phyloP scores from a whole-genome alignment of 495 filamentous ascomycete genomes.

The Lasiosphaeriaceae sp. region DNA sequence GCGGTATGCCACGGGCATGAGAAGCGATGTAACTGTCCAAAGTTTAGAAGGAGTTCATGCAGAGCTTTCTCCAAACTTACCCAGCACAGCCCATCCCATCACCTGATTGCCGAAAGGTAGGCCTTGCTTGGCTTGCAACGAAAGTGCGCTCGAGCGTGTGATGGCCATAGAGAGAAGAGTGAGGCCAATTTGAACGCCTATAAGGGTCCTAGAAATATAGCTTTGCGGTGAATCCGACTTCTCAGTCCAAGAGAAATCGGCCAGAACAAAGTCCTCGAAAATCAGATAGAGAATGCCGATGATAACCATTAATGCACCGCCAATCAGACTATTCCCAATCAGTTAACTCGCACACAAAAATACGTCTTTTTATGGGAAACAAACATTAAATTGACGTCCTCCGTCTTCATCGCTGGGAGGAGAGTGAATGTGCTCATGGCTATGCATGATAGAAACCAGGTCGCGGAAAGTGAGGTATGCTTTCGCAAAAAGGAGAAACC shows the following conservation, averaged over 20 bases:
- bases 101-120: constrained; percentile 87
- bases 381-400: constrained; percentile 75
- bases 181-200: constrained; percentile 64
- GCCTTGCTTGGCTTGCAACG: constrained; percentile 80
- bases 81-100: constrained; percentile 78
- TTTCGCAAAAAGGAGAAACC: constrained; percentile 65
- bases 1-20: constrained; percentile 76
- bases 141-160: constrained; percentile 75
- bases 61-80: constrained; percentile 43
- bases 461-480: constrained; percentile 58
- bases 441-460: constrained; percentile 73
- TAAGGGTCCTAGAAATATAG: constrained; percentile 36
- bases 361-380: constrained; percentile 23
- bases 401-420: constrained; percentile 79
- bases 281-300: constrained; percentile 77
- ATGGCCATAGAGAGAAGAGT: constrained; percentile 79
- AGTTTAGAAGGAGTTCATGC: constrained; percentile 9
- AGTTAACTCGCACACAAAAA: constrained; percentile 17
- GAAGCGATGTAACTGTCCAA: constrained; percentile 62
- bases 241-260: constrained; percentile 33
- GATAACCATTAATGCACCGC: constrained; percentile 73
- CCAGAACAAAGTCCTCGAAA: constrained; percentile 69
- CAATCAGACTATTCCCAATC: constrained; percentile 56
- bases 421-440: constrained; percentile 90
- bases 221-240: constrained; percentile 25